A percentile compares a stretch with the other conserved stretches of the same genome.
Conservation (phyloP, 148 eudicot species). For the Polygonum aviculare region DNA sequence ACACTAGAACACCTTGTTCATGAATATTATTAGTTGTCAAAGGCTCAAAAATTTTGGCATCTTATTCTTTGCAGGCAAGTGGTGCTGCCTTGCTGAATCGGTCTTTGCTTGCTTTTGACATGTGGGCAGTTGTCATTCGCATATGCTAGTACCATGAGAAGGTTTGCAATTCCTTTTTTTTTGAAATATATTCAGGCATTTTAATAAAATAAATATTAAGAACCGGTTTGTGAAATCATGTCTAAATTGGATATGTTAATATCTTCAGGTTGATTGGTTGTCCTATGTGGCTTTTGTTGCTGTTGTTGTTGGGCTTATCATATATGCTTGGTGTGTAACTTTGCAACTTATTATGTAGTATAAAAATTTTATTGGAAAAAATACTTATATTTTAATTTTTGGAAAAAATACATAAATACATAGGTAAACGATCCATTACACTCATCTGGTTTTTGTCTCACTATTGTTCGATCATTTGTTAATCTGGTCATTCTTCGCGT, state of each 20-base stretch:
- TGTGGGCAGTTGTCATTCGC: conserved; percentile 90
- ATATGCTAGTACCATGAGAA: conserved; percentile 72
- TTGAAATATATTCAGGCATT: neutral
- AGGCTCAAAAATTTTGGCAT: neutral
- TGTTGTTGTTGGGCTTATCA: conserved; percentile 56
- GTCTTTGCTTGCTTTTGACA: conserved; percentile 77
- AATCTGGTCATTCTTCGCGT: too few relatives aligned
- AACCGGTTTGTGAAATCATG: neutral
- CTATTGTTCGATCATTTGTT: too few relatives aligned
- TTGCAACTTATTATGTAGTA: too few relatives aligned
- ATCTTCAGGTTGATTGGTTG: conserved; percentile 81
- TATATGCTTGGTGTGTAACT: conserved; percentile 62
- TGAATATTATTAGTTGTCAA: neutral
- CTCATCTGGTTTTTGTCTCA: too few relatives aligned
- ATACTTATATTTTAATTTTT: too few relatives aligned
- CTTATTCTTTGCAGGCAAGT: conserved; percentile 41
- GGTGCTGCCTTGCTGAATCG: conserved; percentile 82
- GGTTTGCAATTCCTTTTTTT: conserved; percentile 25
- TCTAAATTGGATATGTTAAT: neutral
- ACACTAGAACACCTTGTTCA: neutral
- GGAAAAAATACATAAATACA: too few relatives aligned
- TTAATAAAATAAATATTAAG: neutral
- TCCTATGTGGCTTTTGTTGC: conserved; percentile 70
- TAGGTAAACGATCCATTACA: too few relatives aligned
- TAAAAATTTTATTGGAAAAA: too few relatives aligned